Percentiles rank a stretch among this genome's conserved stretches.
These are phyloP conservation scores for Zizania palustris DNA, from an alignment of 202 grass and related monocot genomes.

Conservation along the genomic window DNA sequence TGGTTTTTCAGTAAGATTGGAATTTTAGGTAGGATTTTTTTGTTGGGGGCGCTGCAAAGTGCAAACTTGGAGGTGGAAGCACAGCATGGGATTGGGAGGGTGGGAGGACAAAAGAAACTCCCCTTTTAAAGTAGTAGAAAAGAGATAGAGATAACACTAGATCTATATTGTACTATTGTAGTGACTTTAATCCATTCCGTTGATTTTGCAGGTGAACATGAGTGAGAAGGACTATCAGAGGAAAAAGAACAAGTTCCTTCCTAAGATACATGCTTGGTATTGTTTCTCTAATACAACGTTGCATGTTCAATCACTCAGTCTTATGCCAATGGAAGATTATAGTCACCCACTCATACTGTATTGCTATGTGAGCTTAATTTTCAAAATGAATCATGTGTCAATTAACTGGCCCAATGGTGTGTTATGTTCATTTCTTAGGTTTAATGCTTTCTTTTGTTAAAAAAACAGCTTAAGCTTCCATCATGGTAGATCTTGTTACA, in stretches of 20 bases:
- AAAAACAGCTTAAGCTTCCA: neutral
- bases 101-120: too few relatives aligned
- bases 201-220: constrained; percentile 92
- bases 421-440: neutral
- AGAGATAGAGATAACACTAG: neutral
- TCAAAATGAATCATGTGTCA: neutral
- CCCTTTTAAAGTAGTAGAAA: too few relatives aligned
- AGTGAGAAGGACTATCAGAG: constrained; percentile 97
- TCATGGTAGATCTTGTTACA: constrained; percentile 23
- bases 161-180: constrained; percentile 13
- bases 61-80: too few relatives aligned
- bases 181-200: neutral
- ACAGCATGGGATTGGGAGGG: too few relatives aligned
- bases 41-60: too few relatives aligned
- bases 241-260: constrained; percentile 98
- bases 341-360: neutral
- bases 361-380: neutral
- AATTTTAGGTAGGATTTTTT: too few relatives aligned
- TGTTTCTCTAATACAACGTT: constrained; percentile 4
- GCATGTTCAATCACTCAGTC: neutral
- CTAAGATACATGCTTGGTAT: constrained; percentile 96
- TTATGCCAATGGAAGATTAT: neutral
- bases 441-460: constrained; percentile 23
- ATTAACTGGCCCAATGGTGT: neutral
- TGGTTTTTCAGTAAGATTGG: too few relatives aligned